phyloP scores from a whole-genome alignment of 805 yeast genomes.

The Wickerhamiella qilinensis region DNA sequence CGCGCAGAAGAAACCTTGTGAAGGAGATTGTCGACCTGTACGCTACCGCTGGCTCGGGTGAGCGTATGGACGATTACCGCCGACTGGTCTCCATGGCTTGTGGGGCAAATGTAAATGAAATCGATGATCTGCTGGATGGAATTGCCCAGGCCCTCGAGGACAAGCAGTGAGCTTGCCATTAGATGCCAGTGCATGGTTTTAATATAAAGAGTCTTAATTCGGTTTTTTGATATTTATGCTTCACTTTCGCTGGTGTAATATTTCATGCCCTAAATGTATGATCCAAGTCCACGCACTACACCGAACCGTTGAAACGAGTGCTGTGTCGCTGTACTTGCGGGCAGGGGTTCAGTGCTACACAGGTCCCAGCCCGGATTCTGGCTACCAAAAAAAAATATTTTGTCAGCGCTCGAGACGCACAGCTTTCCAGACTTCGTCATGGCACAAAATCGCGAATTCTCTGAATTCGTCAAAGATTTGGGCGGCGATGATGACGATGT shows the following conservation, averaged over 20 bases:
- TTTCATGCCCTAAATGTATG: too few relatives aligned
- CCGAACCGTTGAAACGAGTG: too few relatives aligned
- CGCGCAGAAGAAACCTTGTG: constrained; percentile 12
- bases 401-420: neutral
- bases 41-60: constrained; percentile 30
- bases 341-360: too few relatives aligned
- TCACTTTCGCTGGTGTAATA: neutral
- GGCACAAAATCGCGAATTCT: constrained; percentile 20
- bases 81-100: constrained; percentile 61
- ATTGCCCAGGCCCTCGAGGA: constrained; percentile 33
- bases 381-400: neutral
- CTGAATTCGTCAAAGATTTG: constrained; percentile 59
- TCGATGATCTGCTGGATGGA: constrained; percentile 68
- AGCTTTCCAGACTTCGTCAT: too few relatives aligned
- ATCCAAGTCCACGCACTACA: neutral
- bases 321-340: too few relatives aligned
- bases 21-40: constrained; percentile 20
- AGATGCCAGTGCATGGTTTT: neutral
- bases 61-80: constrained; percentile 63
- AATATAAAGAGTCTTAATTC: too few relatives aligned
- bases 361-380: too few relatives aligned
- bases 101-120: constrained; percentile 62
- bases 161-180: too few relatives aligned
- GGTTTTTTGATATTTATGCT: too few relatives aligned
- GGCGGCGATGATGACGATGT: constrained; percentile 84